phyloP scores from a whole-genome alignment of 1,139 yeast genomes.

The Lodderomyces oxycetoniae region DNA sequence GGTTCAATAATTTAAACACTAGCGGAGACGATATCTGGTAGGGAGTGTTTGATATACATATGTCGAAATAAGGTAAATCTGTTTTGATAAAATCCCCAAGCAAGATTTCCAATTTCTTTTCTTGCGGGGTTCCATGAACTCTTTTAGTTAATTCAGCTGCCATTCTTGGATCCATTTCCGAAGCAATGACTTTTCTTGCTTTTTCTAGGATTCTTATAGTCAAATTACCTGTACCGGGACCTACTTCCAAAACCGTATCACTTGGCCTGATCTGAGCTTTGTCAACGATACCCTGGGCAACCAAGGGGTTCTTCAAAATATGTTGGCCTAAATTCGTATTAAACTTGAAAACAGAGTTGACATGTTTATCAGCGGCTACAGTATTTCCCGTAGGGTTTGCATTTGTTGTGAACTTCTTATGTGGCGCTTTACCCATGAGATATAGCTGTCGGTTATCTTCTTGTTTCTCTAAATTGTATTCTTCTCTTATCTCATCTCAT shows the following conservation, averaged over 20 bases:
- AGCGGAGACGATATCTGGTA: constrained; percentile 96
- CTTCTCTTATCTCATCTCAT: constrained; percentile 13
- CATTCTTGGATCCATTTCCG: constrained; percentile 99
- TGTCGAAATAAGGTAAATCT: constrained; percentile 90
- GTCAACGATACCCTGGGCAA: constrained; percentile 97
- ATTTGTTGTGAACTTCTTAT: constrained; percentile 46
- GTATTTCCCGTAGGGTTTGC: constrained; percentile 41
- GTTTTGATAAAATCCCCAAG: constrained; percentile 96
- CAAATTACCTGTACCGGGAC: constrained; percentile 99
- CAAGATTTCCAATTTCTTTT: constrained; percentile 83
- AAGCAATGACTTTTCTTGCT: constrained; percentile 88
- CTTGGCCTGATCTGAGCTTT: constrained; percentile 91
- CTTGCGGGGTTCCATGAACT: constrained; percentile 93
- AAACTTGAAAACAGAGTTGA: constrained; percentile 87
- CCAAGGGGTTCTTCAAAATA: constrained; percentile 89
- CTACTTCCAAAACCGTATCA: constrained; percentile 91
- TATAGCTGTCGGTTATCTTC: not conserved
- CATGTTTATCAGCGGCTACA: constrained; percentile 63
- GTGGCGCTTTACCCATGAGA: constrained; percentile 57
- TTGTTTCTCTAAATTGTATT: not conserved
- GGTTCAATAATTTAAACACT: constrained; percentile 85
- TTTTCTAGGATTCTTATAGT: constrained; percentile 90
- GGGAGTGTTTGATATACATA: constrained; percentile 95
- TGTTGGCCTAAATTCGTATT: constrained; percentile 97
- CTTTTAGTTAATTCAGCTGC: constrained; percentile 97